Base-by-base conservation (phyloP, 768 basidiomycete genomes). In the Suillus sp. region DNA sequence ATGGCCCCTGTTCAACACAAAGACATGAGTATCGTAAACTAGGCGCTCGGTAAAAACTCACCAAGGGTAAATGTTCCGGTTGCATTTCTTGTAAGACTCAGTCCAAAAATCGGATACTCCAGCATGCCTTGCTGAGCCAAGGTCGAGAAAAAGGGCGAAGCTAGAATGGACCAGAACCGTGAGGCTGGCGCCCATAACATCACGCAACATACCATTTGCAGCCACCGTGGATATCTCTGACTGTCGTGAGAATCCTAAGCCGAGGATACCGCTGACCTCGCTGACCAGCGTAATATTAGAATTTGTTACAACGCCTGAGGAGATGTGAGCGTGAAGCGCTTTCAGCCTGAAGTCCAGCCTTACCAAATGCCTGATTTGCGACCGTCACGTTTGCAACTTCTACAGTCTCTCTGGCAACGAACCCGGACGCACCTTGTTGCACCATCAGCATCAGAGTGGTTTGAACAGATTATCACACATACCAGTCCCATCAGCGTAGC, bases 101-200 rank as follows among this genome's bases (percentile, higher is more conserved):
- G 67, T n/a, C 88, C 90, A 67, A 93, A 93, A 10, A 93, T 69
- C 1, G 92, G 92, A 70, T 92, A 93, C 38, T 86, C 84, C 54
- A 93, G 74, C 35, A 82, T 74, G 20, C 90, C 91, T 65, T 83
- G 79, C 63, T 86, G 80, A 9, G 88, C 85, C 57, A 93, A 77
- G 25, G 74, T 81, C 4, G 84, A 77, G 53, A 93, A 81, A 76
- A 92, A 90, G 0, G 92, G 88, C 0, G 85, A 83, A 1, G 88
- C 90, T 92, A 45, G 20, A 64, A 40, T 43, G 47, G 42, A 55
- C 7, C 16, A 9, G 20, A 59, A 50, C 34, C 5, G 64, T 27
- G 50, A 34, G 20, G 20, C 32, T 47, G 14, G 10, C 53, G 18
- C n/a, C 34, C 1, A 42, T 35, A 25, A 51, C 50, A n/a, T 32